These are phyloP conservation scores for Fraxinus paxiana DNA, from an alignment of 305 asterid genomes.

Conservation along the genomic window DNA sequence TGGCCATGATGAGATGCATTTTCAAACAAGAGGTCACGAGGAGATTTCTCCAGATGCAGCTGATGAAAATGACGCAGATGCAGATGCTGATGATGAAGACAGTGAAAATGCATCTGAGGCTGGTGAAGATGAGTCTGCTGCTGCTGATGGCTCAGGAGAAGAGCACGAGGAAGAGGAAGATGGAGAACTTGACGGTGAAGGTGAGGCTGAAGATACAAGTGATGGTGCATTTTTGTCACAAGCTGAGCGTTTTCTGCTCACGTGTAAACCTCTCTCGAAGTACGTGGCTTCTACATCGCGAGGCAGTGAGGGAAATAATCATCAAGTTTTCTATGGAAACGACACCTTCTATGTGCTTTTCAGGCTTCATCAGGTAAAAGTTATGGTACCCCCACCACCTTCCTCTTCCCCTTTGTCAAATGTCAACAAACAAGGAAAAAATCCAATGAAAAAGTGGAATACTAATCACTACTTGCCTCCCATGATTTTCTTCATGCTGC, in stretches of 20 bases:
- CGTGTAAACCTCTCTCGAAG: constrained; percentile 79
- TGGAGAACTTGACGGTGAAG: constrained; percentile 77
- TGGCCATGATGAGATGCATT: background rate
- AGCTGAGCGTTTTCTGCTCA: constrained; percentile 58
- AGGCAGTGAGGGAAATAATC: constrained; percentile 40
- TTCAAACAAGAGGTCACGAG: constrained; percentile 23
- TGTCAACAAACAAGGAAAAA: background rate
- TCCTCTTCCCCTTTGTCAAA: background rate
- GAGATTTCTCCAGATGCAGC: constrained; percentile 55
- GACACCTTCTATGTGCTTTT: constrained; percentile 81
- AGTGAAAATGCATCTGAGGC: constrained; percentile 77
- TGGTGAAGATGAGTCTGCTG: constrained; percentile 89
- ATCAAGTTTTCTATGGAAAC: constrained; percentile 72
- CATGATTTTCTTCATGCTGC: background rate
- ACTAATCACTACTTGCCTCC: background rate
- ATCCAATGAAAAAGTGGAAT: background rate
- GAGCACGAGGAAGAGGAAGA: constrained; percentile 82
- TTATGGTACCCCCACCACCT: background rate
- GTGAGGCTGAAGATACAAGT: constrained; percentile 76
- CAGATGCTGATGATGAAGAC: constrained; percentile 61
- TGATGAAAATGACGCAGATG: constrained; percentile 74
- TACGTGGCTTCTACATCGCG: constrained; percentile 41
- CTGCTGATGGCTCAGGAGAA: constrained; percentile 78
- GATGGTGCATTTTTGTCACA: constrained; percentile 52
- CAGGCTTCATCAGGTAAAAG: constrained; percentile 87